Evolutionary conservation across 352 stramenopile genomes (phyloP).

Genomic region (Globisporangium radiosum): DNA sequence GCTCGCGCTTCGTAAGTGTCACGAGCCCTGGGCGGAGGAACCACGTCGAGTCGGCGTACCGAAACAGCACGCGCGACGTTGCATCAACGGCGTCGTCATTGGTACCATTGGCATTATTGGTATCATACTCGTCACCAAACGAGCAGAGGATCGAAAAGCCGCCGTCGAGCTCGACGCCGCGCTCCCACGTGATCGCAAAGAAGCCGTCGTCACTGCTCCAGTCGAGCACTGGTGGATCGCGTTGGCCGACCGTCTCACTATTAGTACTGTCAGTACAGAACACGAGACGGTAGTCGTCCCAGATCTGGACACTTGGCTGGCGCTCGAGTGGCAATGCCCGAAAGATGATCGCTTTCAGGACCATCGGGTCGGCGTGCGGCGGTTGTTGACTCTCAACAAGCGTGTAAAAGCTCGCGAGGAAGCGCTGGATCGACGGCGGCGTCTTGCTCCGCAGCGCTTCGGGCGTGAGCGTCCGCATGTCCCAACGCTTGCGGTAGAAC

Average conservation of each 20-base stretch:
- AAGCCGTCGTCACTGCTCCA: constrained; percentile 80
- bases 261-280: constrained; percentile 46
- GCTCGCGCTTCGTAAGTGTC: constrained; percentile 59
- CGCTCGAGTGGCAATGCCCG: constrained; percentile 61
- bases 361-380: constrained; percentile 51
- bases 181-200: constrained; percentile 75
- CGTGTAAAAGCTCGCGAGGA: constrained; percentile 58
- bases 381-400: constrained; percentile 47
- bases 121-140: constrained; percentile 73
- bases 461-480: constrained; percentile 62
- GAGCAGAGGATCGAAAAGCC: constrained; percentile 83
- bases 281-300: constrained; percentile 67
- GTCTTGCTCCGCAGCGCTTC: constrained; percentile 59
- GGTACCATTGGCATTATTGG: constrained; percentile 24
- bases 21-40: constrained; percentile 64
- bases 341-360: constrained; percentile 78
- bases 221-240: constrained; percentile 47
- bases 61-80: constrained; percentile 64
- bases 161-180: constrained; percentile 64
- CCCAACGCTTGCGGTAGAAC: constrained; percentile 85
- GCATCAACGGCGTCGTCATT: constrained; percentile 46
- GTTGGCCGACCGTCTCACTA: constrained; percentile 2
- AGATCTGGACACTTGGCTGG: constrained; percentile 78
- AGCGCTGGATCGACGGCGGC: constrained; percentile 68
- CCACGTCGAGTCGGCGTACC: constrained; percentile 77